These are phyloP conservation scores for Glebionis coronaria DNA, from an alignment of 129 eudicot genomes.

Conservation along the genomic window DNA sequence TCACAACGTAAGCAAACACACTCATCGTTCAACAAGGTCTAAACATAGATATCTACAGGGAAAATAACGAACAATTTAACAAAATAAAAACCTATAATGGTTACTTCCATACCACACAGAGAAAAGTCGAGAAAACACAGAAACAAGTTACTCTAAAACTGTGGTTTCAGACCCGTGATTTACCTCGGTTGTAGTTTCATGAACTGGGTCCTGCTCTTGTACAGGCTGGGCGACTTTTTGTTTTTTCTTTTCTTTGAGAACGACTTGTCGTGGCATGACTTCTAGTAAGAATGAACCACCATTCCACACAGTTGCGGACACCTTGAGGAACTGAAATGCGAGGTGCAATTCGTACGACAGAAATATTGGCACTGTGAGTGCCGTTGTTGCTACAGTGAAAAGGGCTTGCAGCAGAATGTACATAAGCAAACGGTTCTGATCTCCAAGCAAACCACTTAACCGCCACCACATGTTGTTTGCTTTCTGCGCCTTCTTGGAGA, in stretches of 20 bases:
- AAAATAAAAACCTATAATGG: conserved; percentile 5
- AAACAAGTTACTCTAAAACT: background rate
- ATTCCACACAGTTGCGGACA: conserved; percentile 80
- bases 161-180: conserved; percentile 14
- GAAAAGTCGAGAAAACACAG: background rate
- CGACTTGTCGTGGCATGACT: conserved; percentile 93
- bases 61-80: background rate
- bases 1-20: conserved; percentile 14
- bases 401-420: conserved; percentile 73
- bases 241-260: conserved; percentile 82
- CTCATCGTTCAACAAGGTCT: conserved; percentile 11
- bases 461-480: conserved; percentile 99
- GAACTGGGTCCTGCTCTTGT: conserved; percentile 25
- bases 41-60: background rate
- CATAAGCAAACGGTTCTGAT: conserved; percentile 85
- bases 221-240: conserved; percentile 40
- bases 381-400: conserved; percentile 85
- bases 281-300: conserved; percentile 85
- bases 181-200: conserved; percentile 17
- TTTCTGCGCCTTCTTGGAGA: conserved; percentile 90
- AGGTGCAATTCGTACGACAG: conserved; percentile 69
- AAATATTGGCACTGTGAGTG: conserved; percentile 94
- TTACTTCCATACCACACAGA: conserved; percentile 15
- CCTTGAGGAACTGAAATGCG: conserved; percentile 79
- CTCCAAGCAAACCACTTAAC: conserved; percentile 90